Evolutionary conservation across 2,329 filamentous ascomycete genomes (phyloP).

Genomic region (Bipolaris oryzae): DNA sequence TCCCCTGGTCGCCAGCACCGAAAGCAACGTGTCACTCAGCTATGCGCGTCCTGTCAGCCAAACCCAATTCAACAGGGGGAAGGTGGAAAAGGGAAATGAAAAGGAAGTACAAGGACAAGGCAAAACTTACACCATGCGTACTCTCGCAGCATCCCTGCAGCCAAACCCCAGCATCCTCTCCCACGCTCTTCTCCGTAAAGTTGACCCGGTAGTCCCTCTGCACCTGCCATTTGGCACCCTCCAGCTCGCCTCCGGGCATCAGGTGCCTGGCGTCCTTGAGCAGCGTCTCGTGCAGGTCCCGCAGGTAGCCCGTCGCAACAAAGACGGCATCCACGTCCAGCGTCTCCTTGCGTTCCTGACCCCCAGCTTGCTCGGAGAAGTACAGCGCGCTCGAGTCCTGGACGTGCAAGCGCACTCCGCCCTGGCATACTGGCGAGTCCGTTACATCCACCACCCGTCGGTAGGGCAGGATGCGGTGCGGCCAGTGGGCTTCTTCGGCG

Average conservation of each 20-base stretch:
- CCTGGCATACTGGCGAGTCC: conserved; percentile 49
- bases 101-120: too few species aligned
- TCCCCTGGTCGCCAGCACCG: conserved; percentile 74
- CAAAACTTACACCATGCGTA: conserved; percentile 80
- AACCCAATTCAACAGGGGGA: too few species aligned
- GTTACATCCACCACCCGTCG: conserved; percentile 69
- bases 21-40: conserved; percentile 82
- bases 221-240: conserved; percentile 66
- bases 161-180: conserved; percentile 80
- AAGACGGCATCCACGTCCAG: conserved; percentile 82
- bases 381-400: conserved; percentile 55
- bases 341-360: conserved; percentile 59
- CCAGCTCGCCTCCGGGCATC: conserved; percentile 60
- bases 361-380: conserved; percentile 42
- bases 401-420: conserved; percentile 55
- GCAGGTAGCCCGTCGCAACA: conserved; percentile 83
- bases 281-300: conserved; percentile 79
- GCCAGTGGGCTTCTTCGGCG: conserved; percentile 73
- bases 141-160: conserved; percentile 92
- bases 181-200: conserved; percentile 71
- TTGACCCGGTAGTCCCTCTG: conserved; percentile 78
- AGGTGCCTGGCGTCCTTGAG: conserved; percentile 69
- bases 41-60: conserved; percentile 42
- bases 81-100: too few species aligned
- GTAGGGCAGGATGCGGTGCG: conserved; percentile 76